Conservation (phyloP, 495 filamentous ascomycete species). For the Rusavskia elegans region DNA sequence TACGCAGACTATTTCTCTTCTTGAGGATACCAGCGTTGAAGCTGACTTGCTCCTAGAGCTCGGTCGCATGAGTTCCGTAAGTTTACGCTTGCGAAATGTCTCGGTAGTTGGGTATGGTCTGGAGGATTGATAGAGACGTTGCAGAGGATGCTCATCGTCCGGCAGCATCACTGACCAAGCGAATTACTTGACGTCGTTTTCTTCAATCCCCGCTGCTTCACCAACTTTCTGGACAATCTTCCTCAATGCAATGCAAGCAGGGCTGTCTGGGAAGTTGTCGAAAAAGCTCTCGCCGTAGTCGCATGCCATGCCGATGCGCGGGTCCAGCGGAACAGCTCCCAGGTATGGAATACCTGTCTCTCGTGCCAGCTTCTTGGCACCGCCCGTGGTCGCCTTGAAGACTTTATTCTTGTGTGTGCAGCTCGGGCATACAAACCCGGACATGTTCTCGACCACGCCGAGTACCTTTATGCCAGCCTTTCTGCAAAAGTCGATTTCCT, state of each 20-base stretch:
- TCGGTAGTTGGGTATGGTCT: too few relatives aligned
- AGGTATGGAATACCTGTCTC: conserved; percentile 79
- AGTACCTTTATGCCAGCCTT: conserved; percentile 84
- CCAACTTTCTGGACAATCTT: conserved; percentile 57
- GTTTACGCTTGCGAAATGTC: too few relatives aligned
- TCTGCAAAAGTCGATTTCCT: conserved; percentile 91
- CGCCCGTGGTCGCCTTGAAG: conserved; percentile 83
- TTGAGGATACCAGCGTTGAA: too few relatives aligned
- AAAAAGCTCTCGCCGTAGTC: conserved; percentile 97
- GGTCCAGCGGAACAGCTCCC: conserved; percentile 84
- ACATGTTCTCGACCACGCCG: conserved; percentile 96
- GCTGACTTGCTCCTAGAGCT: too few relatives aligned
- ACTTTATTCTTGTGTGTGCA: conserved; percentile 72
- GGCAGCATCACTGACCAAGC: neutral
- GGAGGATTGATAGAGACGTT: too few relatives aligned
- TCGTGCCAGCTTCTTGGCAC: conserved; percentile 59
- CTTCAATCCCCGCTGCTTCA: conserved; percentile 41
- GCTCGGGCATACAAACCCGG: conserved; percentile 82
- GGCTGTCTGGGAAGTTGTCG: conserved; percentile 81
- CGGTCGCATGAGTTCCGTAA: too few relatives aligned
- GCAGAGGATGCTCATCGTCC: too few relatives aligned
- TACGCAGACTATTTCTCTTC: too few relatives aligned
- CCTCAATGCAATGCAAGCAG: conserved; percentile 63
- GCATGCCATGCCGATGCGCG: conserved; percentile 85
- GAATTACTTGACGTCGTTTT: conserved; percentile 10